Evolutionary conservation across 805 yeast genomes (phyloP), one percentile per base, ranked within the genome.

Genomic region (Saturnispora ahearnii): DNA sequence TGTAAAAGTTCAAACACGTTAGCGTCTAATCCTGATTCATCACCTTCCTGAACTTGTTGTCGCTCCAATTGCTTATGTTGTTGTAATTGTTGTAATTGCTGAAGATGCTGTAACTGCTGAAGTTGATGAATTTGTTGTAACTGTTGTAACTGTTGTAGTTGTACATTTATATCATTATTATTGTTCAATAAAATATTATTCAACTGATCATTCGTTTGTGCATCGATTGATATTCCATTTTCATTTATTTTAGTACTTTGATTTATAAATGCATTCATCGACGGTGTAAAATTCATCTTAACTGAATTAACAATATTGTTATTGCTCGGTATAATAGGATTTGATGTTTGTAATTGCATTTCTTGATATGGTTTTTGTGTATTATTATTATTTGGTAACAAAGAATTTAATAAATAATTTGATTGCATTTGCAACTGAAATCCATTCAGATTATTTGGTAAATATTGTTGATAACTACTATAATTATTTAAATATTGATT

Each of bases 1-100:
- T 47, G 53, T 4, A 48, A 33, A 12, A 42, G 11, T 15, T 42
- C 50, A 29, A 42, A 42, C 4, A 42, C 30, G 41, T 41, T 36
- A 18, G 48, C 21, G 18, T 41, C 41, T 15, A 41, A 13, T 24
- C 18, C 40, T 5, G 28, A 18, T 9, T 41, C 36, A 10, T 22
- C 44, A 4, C 29, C 32, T 18, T 48, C 51, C 42, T 50, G 54
- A n/a, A 41, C 54, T 13, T 21, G 41, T 3, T 33, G 38, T 24
- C 50, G 55, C 12, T 49, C 55, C 18, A 48, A 51, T 13, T 47
- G 28, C 12, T 46, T 51, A 22, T 30, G 28, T 11, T 42, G 37
- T 7, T 48, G 54, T 9, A 41, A 28, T 30, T 47, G 53, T 4
- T 49, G 45, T 4, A 44, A 24, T 26, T 47, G 48, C 13, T 51